Conservation (phyloP, 2,329 filamentous ascomycete genomes). For the Xylariales sp. region DNA sequence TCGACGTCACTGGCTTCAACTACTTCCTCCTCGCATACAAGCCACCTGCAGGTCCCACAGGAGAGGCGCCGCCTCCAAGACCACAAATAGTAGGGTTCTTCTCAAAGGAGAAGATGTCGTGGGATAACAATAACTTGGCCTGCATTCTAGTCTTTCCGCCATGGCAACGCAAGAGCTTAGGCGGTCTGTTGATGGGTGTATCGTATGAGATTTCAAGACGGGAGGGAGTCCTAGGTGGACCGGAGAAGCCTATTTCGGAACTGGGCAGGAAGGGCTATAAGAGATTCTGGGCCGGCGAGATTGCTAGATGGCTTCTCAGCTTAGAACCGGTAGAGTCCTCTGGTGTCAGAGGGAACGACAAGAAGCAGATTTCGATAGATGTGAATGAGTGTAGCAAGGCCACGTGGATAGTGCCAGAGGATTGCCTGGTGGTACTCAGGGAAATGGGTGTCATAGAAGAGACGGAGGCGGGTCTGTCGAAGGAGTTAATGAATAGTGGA, state of each 20-base stretch:
- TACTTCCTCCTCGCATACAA: conserved; percentile 89
- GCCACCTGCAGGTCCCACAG: conserved; percentile 31
- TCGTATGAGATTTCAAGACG: conserved; percentile 87
- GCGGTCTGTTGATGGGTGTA: conserved; percentile 83
- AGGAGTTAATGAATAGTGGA: conserved; percentile 19
- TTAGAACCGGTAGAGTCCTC: conserved; percentile 25
- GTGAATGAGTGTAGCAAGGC: conserved; percentile 67
- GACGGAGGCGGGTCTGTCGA: conserved; percentile 43
- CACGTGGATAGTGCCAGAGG: conserved; percentile 81
- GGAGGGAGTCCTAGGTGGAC: conserved; percentile 81
- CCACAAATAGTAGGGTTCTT: conserved; percentile 87
- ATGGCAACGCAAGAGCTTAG: conserved; percentile 87
- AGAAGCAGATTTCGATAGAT: conserved; percentile 49
- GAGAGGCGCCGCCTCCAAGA: conserved; percentile 13
- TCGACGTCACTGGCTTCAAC: conserved; percentile 89
- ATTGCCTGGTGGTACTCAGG: conserved; percentile 72
- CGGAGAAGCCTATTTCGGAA: conserved; percentile 88
- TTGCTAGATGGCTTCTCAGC: conserved; percentile 63
- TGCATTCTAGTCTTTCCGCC: conserved; percentile 96
- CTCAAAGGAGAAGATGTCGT: conserved; percentile 97
- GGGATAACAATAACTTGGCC: conserved; percentile 97
- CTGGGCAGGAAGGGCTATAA: conserved; percentile 78
- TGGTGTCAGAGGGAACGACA: conserved; percentile 3
- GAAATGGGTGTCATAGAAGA: conserved; percentile 72
- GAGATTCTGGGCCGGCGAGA: conserved; percentile 80